Evolutionary conservation across 768 basidiomycete genomes (phyloP), one percentile per base, ranked within the genome.

Genomic region (Pisolithus marmoratus): DNA sequence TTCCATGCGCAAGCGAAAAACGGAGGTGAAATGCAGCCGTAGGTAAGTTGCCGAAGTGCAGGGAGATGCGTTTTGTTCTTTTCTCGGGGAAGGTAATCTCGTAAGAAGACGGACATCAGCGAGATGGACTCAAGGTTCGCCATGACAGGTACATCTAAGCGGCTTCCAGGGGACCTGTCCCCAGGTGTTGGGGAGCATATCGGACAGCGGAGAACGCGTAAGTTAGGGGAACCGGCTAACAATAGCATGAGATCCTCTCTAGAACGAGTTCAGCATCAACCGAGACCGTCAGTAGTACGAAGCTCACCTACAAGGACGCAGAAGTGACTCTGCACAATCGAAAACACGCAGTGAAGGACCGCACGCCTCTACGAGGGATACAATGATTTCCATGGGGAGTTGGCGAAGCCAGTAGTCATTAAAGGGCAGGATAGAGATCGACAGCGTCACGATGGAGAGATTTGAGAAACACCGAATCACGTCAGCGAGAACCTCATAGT

Each of bases 21-120:
- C 19, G 64, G 63, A 2, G 61, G 65, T 4, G 65, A 65, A 22
- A 63, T 65, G 42, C 65, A 65, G 36, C 65, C 65, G n/a, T 67
- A 65, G 11, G 59, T 63, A 27, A 67, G 64, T 38, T 63, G 60
- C 34, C 65, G 59, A 37, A 67, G 64, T 26, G 65, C 60, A 29
- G 65, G 64, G 36, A 67, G 49, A 29, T 58, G 61, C 42, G 67
- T 67, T 37, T 51, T 54, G 29, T 59, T 52, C 37, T 60, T 65
- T 37, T 67, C 49, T 37, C 59, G 54, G 2, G 63, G 65, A 37
- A 67, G 63, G 31, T 65, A 67, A 52, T 65, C 65, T 15, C 61
- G 63, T 20, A 65, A 37, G 38, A 65, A 65, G 49, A 65, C 54
- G 19, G 64, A 67, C 54, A 53, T 58, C 5, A 67, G 47, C 26